Evolutionary conservation across 2,329 filamentous ascomycete genomes (phyloP).

Genomic region (Lachnellula hyalina): DNA sequence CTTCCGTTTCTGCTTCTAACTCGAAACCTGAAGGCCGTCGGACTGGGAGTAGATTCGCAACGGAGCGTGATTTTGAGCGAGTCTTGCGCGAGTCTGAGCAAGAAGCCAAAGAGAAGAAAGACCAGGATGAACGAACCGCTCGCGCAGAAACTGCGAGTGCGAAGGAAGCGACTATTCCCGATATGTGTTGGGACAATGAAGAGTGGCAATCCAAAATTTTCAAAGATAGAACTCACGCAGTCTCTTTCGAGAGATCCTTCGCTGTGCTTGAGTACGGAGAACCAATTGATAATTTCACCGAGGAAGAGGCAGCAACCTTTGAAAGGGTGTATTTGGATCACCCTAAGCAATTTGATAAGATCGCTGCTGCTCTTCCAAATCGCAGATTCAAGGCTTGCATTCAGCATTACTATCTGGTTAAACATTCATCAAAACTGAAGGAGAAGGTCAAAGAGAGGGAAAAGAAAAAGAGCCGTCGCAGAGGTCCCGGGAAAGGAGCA

Average conservation of each 20-base stretch:
- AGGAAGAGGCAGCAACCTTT: slow-evolving; percentile 64
- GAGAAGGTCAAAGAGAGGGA: slow-evolving; percentile 56
- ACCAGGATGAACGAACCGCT: slow-evolving; percentile 58
- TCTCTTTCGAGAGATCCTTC: slow-evolving; percentile 62
- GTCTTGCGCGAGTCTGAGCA: slow-evolving; percentile 67
- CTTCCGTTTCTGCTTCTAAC: slow-evolving; percentile 41
- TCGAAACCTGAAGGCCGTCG: slow-evolving; percentile 50
- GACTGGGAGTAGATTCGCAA: slow-evolving; percentile 53
- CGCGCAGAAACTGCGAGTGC: slow-evolving; percentile 68
- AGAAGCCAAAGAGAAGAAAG: slow-evolving; percentile 64
- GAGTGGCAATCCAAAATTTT: slow-evolving; percentile 56
- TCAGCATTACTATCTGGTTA: slow-evolving; percentile 80
- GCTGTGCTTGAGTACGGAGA: slow-evolving; percentile 67
- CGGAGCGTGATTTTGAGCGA: slow-evolving; percentile 67
- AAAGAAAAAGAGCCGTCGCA: slow-evolving; percentile 46
- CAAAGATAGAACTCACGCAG: slow-evolving; percentile 59
- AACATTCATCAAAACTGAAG: slow-evolving; percentile 69
- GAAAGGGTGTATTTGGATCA: slow-evolving; percentile 69
- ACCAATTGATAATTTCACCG: slow-evolving; percentile 68
- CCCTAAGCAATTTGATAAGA: slow-evolving; percentile 77
- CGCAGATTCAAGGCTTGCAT: slow-evolving; percentile 76
- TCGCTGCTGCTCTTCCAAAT: slow-evolving; percentile 61
- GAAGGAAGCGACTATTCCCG: slow-evolving; percentile 70
- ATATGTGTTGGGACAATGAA: slow-evolving; percentile 60
- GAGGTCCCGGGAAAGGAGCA: slow-evolving; percentile 39